A percentile compares a stretch with the other conserved stretches of the same genome.
These are phyloP conservation scores for Sordariomycetes sp. DNA, from an alignment of 2,329 filamentous ascomycete genomes.

Conservation along the genomic window DNA sequence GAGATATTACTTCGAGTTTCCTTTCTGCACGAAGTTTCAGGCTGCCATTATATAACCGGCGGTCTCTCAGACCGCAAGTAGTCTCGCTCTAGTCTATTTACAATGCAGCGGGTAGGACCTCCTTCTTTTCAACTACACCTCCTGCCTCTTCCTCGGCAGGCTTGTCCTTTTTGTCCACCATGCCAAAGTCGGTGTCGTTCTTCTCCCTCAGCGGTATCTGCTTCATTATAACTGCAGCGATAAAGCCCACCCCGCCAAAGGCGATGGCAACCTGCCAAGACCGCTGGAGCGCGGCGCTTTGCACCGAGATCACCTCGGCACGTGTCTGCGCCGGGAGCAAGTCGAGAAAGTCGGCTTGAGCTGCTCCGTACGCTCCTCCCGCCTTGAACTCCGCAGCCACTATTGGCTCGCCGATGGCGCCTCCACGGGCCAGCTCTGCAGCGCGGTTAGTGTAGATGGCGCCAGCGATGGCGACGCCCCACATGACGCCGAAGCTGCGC, in stretches of 20 bases:
- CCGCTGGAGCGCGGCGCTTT: constrained; percentile 6
- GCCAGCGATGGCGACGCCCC: constrained; percentile 32
- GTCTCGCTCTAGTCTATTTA: too few relatives aligned
- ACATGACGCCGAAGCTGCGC: constrained; percentile 33
- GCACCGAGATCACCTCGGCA: constrained; percentile 11
- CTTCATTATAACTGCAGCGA: constrained; percentile 11
- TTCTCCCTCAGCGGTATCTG: constrained; percentile 14
- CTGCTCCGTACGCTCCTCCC: constrained; percentile 16
- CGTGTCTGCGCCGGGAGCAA: constrained; percentile 6
- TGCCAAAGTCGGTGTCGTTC: constrained; percentile 17
- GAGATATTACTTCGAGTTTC: too few relatives aligned
- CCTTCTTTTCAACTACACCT: too few relatives aligned
- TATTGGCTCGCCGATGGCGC: constrained; percentile 7
- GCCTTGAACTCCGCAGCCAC: constrained; percentile 6
- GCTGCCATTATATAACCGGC: too few relatives aligned
- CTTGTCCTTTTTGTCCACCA: constrained; percentile 9
- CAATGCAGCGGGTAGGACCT: too few relatives aligned
- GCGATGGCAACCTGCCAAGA: constrained; percentile 17
- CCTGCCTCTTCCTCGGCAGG: too few relatives aligned
- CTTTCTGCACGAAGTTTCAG: too few relatives aligned
- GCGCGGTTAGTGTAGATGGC: constrained; percentile 23
- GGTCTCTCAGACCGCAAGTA: too few relatives aligned
- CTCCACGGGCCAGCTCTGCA: constrained; percentile 3
- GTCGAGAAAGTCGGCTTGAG: constrained; percentile 12
- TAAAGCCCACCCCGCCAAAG: constrained; percentile 14